Conservation (phyloP, 2,329 filamentous ascomycete genomes). For the Colletotrichum aenigma region DNA sequence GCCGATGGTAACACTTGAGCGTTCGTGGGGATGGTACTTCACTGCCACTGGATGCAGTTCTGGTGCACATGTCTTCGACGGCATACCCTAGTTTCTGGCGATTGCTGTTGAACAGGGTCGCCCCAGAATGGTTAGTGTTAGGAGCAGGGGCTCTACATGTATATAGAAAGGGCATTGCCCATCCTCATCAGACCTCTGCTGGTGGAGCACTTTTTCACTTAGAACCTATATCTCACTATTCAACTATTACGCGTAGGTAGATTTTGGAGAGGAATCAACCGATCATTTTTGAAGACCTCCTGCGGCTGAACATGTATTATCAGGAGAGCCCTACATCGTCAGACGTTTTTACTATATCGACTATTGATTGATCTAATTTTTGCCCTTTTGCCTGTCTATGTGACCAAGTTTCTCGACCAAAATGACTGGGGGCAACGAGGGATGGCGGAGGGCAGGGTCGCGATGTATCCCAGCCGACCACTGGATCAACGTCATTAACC, state of each 20-base stretch:
- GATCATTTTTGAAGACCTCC: neutral
- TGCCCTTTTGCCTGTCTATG: neutral
- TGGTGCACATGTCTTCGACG: neutral
- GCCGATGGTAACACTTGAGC: neutral
- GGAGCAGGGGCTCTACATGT: neutral
- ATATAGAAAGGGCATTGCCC: neutral
- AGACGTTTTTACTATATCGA: neutral
- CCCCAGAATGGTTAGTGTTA: neutral
- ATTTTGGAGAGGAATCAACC: neutral
- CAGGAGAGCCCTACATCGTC: neutral
- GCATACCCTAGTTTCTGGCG: neutral
- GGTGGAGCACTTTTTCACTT: neutral
- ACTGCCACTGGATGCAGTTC: neutral
- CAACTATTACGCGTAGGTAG: neutral
- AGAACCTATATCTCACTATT: neutral
- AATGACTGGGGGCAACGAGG: neutral
- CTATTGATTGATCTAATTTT: no score
- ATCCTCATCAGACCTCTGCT: neutral
- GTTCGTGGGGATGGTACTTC: conserved; percentile 3
- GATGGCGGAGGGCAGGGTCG: neutral
- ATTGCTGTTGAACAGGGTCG: neutral
- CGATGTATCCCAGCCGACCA: neutral
- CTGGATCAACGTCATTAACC: neutral
- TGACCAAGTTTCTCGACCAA: neutral
- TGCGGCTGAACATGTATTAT: neutral